These are phyloP conservation scores for Penicillium mononematosum DNA, from an alignment of 495 filamentous ascomycete genomes.

Conservation along the genomic window DNA sequence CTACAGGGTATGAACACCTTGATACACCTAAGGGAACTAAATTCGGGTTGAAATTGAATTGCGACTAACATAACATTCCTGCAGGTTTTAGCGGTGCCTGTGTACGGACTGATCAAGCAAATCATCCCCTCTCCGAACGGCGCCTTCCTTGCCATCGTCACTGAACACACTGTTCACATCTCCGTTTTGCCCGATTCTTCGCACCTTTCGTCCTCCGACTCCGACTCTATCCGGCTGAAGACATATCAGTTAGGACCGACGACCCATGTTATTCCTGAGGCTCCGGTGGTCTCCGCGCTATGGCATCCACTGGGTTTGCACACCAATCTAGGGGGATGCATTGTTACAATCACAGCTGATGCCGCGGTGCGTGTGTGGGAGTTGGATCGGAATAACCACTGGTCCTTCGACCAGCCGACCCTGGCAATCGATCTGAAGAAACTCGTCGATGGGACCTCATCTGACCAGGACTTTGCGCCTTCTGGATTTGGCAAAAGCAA, in stretches of 20 bases:
- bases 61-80: constrained; percentile 18
- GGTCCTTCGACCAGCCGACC: constrained; percentile 79
- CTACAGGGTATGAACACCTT: constrained; percentile 35
- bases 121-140: constrained; percentile 77
- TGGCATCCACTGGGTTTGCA: constrained; percentile 86
- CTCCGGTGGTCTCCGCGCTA: constrained; percentile 70
- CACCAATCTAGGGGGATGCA: constrained; percentile 52
- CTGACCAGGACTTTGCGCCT: constrained; percentile 73
- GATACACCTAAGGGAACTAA: not conserved
- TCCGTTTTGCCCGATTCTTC: constrained; percentile 72
- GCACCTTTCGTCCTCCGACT: constrained; percentile 64
- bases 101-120: constrained; percentile 74
- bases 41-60: not conserved
- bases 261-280: constrained; percentile 78
- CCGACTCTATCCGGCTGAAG: constrained; percentile 67
- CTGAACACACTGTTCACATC: constrained; percentile 80
- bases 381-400: constrained; percentile 70
- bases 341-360: constrained; percentile 83
- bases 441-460: constrained; percentile 71
- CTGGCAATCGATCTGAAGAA: constrained; percentile 80
- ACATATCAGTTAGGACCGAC: constrained; percentile 84
- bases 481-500: constrained; percentile 68
- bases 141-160: constrained; percentile 76
- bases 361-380: constrained; percentile 88
- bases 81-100: constrained; percentile 67